Evolutionary conservation across 2,329 filamentous ascomycete species (phyloP).

Genomic region (Capronia epimyces): DNA sequence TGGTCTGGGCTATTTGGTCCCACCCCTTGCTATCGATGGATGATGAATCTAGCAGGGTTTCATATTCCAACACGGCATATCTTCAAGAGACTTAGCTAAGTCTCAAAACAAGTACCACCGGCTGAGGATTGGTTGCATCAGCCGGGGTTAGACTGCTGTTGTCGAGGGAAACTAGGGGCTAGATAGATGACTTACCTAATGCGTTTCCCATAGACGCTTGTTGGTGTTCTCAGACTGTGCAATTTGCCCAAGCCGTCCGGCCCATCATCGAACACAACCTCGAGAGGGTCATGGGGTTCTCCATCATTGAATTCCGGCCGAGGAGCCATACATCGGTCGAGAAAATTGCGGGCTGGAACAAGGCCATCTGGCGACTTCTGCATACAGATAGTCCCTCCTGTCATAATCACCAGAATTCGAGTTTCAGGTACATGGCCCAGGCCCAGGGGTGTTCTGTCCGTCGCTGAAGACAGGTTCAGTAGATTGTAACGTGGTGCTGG

Average conservation of each 20-base stretch:
- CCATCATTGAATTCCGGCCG: slow-evolving; percentile 81
- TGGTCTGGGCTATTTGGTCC: slow-evolving; percentile 74
- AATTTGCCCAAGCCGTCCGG: slow-evolving; percentile 43
- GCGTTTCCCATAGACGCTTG: slow-evolving; percentile 71
- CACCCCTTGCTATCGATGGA: slow-evolving; percentile 82
- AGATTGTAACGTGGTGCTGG: background rate
- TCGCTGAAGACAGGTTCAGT: slow-evolving; percentile 7
- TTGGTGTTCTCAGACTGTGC: slow-evolving; percentile 69
- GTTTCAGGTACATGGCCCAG: slow-evolving; percentile 56
- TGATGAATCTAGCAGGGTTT: slow-evolving; percentile 78
- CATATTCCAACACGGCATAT: slow-evolving; percentile 79
- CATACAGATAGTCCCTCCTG: slow-evolving; percentile 82
- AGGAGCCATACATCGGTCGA: slow-evolving; percentile 74
- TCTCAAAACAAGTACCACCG: background rate
- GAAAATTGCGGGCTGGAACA: slow-evolving; percentile 72
- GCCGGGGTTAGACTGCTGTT: background rate
- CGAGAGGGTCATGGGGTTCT: slow-evolving; percentile 52
- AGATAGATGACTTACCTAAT: slow-evolving; percentile 48
- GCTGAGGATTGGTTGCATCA: background rate
- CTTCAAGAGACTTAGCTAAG: slow-evolving; percentile 13
- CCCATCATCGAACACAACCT: slow-evolving; percentile 51
- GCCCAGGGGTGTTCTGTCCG: slow-evolving; percentile 14
- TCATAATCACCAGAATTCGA: slow-evolving; percentile 82
- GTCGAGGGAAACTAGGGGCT: background rate
- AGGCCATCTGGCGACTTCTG: slow-evolving; percentile 72